These are phyloP conservation scores for Solanum clarkiae DNA, from an alignment of 257 asterid species.

Conservation along the genomic window DNA sequence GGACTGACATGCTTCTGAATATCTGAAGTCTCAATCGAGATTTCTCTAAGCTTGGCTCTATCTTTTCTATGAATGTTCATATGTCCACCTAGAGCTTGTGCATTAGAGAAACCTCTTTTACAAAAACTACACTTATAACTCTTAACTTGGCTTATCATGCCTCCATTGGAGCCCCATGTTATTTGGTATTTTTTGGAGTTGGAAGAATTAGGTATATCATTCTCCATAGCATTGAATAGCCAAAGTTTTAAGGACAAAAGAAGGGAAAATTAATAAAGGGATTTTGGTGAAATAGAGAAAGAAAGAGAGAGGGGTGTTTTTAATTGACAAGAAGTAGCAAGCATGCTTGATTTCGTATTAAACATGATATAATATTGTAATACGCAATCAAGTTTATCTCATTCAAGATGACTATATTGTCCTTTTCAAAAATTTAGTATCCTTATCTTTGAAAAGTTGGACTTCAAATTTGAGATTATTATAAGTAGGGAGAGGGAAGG, in stretches of 20 bases:
- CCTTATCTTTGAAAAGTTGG: background rate
- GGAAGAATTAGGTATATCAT: slow-evolving; percentile 11
- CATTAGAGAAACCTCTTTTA: slow-evolving; percentile 54
- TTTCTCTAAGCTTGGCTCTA: slow-evolving; percentile 45
- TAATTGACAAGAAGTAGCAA: slow-evolving; percentile 7
- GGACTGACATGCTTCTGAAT: background rate
- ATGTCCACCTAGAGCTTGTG: slow-evolving; percentile 78
- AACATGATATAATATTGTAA: background rate
- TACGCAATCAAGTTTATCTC: slow-evolving; percentile 1
- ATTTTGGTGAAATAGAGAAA: background rate
- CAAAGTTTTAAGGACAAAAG: background rate
- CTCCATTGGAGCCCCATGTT: slow-evolving; percentile 3
- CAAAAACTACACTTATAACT: slow-evolving; percentile 49
- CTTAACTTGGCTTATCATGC: slow-evolving; percentile 10
- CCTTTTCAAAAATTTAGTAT: background rate
- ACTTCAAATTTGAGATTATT: background rate
- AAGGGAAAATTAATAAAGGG: background rate
- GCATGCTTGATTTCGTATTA: slow-evolving; percentile 34
- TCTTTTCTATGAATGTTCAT: slow-evolving; percentile 74
- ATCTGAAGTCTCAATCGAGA: slow-evolving; percentile 12
- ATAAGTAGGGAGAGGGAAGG: background rate
- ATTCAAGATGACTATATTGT: slow-evolving; percentile 5
- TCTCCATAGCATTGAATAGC: slow-evolving; percentile 13
- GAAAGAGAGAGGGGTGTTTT: slow-evolving; percentile 11
- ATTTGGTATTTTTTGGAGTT: slow-evolving; percentile 3